A percentile compares a stretch with the other conserved stretches of the same genome.
These are phyloP conservation scores for Oryza meridionalis DNA, from an alignment of 176 grass and related monocot species.

Conservation along the genomic window DNA sequence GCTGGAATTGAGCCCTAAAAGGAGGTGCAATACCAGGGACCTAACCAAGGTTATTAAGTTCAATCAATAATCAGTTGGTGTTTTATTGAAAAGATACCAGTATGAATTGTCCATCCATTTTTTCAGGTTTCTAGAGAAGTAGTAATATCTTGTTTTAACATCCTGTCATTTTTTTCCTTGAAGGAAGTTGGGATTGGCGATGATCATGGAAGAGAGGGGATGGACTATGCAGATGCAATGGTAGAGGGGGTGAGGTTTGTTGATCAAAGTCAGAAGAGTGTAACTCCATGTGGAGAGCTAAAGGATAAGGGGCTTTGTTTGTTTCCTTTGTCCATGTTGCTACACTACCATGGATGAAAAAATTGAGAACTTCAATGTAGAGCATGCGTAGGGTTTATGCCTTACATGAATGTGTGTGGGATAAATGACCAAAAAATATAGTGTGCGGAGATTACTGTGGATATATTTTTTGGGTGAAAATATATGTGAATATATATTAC, in stretches of 20 bases:
- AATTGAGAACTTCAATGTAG: slow-evolving; percentile 29
- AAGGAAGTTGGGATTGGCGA: slow-evolving; percentile 40
- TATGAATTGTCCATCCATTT: neutral
- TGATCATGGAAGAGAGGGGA: slow-evolving; percentile 42
- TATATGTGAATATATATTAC: slow-evolving; percentile 46
- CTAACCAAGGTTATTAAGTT: slow-evolving; percentile 53
- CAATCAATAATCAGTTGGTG: neutral
- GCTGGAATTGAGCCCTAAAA: slow-evolving; percentile 58
- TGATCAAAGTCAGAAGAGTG: slow-evolving; percentile 50
- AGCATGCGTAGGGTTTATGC: slow-evolving; percentile 39
- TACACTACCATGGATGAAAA: slow-evolving; percentile 57
- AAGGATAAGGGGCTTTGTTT: slow-evolving; percentile 84
- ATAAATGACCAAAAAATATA: slow-evolving; percentile 19
- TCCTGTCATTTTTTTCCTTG: neutral
- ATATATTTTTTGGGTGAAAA: slow-evolving; percentile 29
- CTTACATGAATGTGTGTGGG: slow-evolving; percentile 39
- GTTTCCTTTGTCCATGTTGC: slow-evolving; percentile 71
- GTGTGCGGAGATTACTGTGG: slow-evolving; percentile 37
- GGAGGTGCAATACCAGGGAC: slow-evolving; percentile 53
- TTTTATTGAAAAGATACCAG: neutral
- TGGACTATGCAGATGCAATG: slow-evolving; percentile 28
- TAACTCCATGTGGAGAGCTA: slow-evolving; percentile 68
- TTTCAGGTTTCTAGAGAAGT: neutral
- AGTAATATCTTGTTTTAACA: neutral
- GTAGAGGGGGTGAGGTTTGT: slow-evolving; percentile 45